Conservation (phyloP, 768 basidiomycete species). For the Pilatotrama ljubarskyi region DNA sequence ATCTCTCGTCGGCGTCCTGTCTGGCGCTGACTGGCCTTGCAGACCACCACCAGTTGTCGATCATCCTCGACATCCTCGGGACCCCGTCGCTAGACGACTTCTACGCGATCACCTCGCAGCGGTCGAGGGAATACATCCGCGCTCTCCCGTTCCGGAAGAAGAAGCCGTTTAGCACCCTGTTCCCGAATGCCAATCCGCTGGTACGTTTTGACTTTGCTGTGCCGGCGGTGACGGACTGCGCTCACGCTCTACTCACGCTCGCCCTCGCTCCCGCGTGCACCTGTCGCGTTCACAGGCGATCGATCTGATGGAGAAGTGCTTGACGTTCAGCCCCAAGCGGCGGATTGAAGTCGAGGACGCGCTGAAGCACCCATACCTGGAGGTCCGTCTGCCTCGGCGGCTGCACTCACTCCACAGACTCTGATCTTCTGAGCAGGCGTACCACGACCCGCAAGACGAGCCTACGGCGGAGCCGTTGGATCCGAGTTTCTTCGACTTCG, state of each 20-base stretch:
- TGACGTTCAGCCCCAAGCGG: slow-evolving; percentile 85
- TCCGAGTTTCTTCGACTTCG: slow-evolving; percentile 82
- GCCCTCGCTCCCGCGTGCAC: background rate
- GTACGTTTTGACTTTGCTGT: slow-evolving; percentile 36
- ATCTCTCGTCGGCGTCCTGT: slow-evolving; percentile 8
- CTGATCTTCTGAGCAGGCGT: slow-evolving; percentile 49
- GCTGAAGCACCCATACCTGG: slow-evolving; percentile 85
- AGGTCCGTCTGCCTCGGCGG: slow-evolving; percentile 43
- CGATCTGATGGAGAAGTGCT: slow-evolving; percentile 76
- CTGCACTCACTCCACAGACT: background rate
- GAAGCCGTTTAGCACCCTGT: slow-evolving; percentile 66
- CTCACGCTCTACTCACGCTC: slow-evolving; percentile 24
- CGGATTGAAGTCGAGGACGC: slow-evolving; percentile 88
- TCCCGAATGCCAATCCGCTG: slow-evolving; percentile 71
- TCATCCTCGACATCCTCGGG: slow-evolving; percentile 94
- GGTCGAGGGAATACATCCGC: slow-evolving; percentile 85
- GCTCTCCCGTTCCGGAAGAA: slow-evolving; percentile 86
- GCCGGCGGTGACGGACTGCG: background rate
- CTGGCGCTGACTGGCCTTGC: background rate
- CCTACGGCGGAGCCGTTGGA: slow-evolving; percentile 76
- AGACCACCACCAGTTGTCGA: slow-evolving; percentile 90
- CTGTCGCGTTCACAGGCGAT: slow-evolving; percentile 47
- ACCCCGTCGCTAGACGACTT: slow-evolving; percentile 92
- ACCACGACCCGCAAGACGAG: slow-evolving; percentile 89
- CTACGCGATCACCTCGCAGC: slow-evolving; percentile 81